Evolutionary conservation across 768 basidiomycete genomes (phyloP), one percentile per base, ranked within the genome.

Genomic region (Russula sp.): DNA sequence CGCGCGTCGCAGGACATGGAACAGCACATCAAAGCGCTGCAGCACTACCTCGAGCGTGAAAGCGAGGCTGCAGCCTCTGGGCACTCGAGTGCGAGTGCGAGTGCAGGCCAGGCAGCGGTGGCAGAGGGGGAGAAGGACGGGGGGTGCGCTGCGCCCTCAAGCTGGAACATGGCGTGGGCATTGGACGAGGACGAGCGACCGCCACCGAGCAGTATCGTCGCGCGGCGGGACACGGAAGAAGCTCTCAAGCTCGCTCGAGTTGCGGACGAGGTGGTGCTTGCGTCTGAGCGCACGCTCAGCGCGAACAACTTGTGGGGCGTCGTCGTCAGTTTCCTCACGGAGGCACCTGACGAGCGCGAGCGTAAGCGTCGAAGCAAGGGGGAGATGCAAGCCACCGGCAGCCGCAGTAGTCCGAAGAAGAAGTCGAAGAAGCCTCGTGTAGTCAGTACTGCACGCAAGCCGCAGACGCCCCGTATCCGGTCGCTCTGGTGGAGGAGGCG

Each of bases 121-220:
- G 25, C 10, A n/a, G n/a, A n/a, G n/a, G n/a, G n/a, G 65, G 72
- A 58, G 48, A 18, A 36, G 38, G 63, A 49, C 20, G 67, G 63
- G 66, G 50, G 68, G 56, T 68, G 79, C 43, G 70, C 73, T 57
- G 75, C 75, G 45, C 77, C 80, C 34, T 83, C 79, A 48, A 80
- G 79, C 64, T 89, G 86, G 86, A 81, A 78, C 34, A 93, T 90
- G 86, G 84, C 86, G 20, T 98, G 90, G 93, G 92, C 87, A 7
- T 72, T 93, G 59, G 87, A 91, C 63, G 83, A 78, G 16, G 76
- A 82, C 54, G 94, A 97, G 74, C 77, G 79, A 20, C 96, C 96
- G 3, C 96, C 96, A 5, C 90, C 95, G 3, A 90, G 88, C 68
- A 94, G 93, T 56, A 92, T 98, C 66, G 90, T 90, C 36, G 85